Conservation (phyloP, 495 filamentous ascomycete genomes). For the Penicillium pulvis region DNA sequence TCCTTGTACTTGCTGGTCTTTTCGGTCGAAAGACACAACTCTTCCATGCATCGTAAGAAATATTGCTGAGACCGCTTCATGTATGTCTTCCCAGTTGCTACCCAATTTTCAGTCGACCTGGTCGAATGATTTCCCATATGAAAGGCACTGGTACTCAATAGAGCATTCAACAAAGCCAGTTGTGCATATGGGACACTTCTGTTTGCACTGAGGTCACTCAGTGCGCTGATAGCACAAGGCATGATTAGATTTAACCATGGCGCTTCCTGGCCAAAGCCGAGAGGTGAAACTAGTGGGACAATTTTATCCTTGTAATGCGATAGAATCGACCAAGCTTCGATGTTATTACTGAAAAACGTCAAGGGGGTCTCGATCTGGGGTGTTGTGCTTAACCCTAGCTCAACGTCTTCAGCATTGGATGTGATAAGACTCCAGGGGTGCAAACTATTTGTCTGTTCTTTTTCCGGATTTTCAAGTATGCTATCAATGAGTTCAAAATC, state of each 20-base stretch:
- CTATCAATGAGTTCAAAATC: not conserved
- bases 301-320: constrained; percentile 27
- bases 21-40: not conserved
- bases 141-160: constrained; percentile 23
- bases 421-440: not conserved
- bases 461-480: not conserved
- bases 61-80: constrained; percentile 14
- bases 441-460: not conserved
- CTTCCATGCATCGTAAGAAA: constrained; percentile 18
- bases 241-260: constrained; percentile 22
- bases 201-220: constrained; percentile 18
- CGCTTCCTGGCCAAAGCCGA: constrained; percentile 18
- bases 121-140: constrained; percentile 15
- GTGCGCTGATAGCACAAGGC: constrained; percentile 19
- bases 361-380: not conserved
- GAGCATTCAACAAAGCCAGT: constrained; percentile 21
- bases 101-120: constrained; percentile 8
- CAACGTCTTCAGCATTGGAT: not conserved
- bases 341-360: constrained; percentile 2
- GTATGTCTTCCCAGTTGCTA: constrained; percentile 5
- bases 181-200: constrained; percentile 8
- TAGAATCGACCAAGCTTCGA: constrained; percentile 21
- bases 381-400: not conserved
- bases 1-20: constrained; percentile 28
- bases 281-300: constrained; percentile 20